Percentiles rank a stretch among this genome's conserved stretches.
These are phyloP conservation scores for Globisporangium polare DNA, from an alignment of 352 stramenopile genomes.

Conservation along the genomic window DNA sequence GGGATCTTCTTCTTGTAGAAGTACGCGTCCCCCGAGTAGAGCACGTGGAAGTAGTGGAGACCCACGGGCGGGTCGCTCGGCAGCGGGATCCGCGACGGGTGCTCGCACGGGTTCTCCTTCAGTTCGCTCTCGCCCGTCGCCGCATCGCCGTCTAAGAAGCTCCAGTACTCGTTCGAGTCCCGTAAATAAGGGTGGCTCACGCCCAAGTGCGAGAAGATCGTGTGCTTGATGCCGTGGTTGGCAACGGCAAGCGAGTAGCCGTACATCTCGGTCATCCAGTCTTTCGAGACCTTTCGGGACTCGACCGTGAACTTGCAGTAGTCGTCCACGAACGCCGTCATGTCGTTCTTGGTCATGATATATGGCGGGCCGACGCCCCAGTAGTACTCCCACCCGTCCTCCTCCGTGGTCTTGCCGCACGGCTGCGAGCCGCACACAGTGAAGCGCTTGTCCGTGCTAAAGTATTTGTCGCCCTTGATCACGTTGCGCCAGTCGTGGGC, in stretches of 20 bases:
- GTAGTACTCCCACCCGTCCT: slow-evolving; percentile 26
- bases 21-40: slow-evolving; percentile 28
- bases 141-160: slow-evolving; percentile 27
- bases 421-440: slow-evolving; percentile 1
- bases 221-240: slow-evolving; percentile 56
- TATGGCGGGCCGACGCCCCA: slow-evolving; percentile 22
- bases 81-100: slow-evolving; percentile 28
- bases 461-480: slow-evolving; percentile 21
- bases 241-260: slow-evolving; percentile 42
- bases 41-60: slow-evolving; percentile 51
- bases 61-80: slow-evolving; percentile 33
- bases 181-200: slow-evolving; percentile 35
- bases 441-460: slow-evolving; percentile 3
- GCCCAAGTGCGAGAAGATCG: slow-evolving; percentile 39
- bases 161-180: slow-evolving; percentile 35
- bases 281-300: slow-evolving; percentile 13
- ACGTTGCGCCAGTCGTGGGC: slow-evolving; percentile 15
- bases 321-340: slow-evolving; percentile 21
- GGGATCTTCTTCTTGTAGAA: slow-evolving; percentile 39
- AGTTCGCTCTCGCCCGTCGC: background rate
- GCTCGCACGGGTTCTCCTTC: slow-evolving; percentile 30
- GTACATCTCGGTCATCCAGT: slow-evolving; percentile 66
- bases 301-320: slow-evolving; percentile 23
- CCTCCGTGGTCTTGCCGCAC: background rate
- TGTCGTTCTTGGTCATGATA: slow-evolving; percentile 31